Conservation (phyloP, 106 monocot genomes). For the Dioscorea dumetorum region DNA sequence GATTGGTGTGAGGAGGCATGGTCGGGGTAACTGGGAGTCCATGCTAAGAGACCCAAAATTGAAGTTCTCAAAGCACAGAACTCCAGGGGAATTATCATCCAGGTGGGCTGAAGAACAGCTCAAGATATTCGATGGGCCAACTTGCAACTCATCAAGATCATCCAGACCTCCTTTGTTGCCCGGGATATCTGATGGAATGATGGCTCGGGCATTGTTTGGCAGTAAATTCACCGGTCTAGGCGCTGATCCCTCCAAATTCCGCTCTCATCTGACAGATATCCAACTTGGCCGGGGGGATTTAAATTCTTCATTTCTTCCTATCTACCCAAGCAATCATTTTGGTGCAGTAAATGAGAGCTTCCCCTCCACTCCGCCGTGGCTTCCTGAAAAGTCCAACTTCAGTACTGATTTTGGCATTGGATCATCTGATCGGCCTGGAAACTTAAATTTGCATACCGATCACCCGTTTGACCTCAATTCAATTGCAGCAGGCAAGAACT, state of each 20-base stretch:
- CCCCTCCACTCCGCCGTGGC: slow-evolving; percentile 14
- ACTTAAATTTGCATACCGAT: slow-evolving; percentile 17
- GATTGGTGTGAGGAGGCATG: slow-evolving; percentile 96
- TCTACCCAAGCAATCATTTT: slow-evolving; percentile 13
- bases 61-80: slow-evolving; percentile 54
- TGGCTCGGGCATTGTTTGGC: slow-evolving; percentile 58
- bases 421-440: slow-evolving; percentile 23
- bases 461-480: slow-evolving; percentile 20
- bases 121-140: slow-evolving; percentile 65
- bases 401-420: slow-evolving; percentile 19
- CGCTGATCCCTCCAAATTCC: slow-evolving; percentile 40
- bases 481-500: slow-evolving; percentile 10
- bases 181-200: slow-evolving; percentile 62
- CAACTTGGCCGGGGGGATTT: slow-evolving; percentile 45
- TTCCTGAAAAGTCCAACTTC: slow-evolving; percentile 10
- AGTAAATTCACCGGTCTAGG: slow-evolving; percentile 49
- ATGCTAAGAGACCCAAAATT: slow-evolving; percentile 83
- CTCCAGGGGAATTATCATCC: slow-evolving; percentile 46
- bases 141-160: slow-evolving; percentile 21
- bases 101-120: slow-evolving; percentile 81
- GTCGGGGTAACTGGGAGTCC: slow-evolving; percentile 87
- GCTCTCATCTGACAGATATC: slow-evolving; percentile 82
- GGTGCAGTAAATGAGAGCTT: slow-evolving; percentile 14
- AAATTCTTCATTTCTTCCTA: slow-evolving; percentile 8
- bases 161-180: slow-evolving; percentile 28